Percentiles rank a stretch among this genome's conserved stretches.
Evolutionary conservation across 1,139 yeast species (phyloP).

Genomic region (Komagataea norvegica): DNA sequence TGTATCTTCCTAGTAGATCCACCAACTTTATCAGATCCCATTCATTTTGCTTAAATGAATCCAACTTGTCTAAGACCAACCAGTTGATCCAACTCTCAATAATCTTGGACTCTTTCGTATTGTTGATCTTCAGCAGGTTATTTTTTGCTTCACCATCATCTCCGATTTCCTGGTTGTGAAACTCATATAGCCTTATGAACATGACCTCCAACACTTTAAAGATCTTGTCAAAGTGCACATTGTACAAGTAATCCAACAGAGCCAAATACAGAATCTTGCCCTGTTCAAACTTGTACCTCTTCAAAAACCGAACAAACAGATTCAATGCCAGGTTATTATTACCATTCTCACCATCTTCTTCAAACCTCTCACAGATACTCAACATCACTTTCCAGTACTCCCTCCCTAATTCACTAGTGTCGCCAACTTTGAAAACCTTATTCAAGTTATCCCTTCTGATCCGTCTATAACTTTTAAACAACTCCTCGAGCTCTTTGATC

Average conservation of each 20-base stretch:
- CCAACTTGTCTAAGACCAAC: slow-evolving; percentile 11
- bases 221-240: slow-evolving; percentile 7
- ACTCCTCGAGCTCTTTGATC: slow-evolving; percentile 24
- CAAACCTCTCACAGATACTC: slow-evolving; percentile 13
- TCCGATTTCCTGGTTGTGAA: neutral
- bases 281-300: slow-evolving; percentile 19
- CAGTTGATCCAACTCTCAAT: slow-evolving; percentile 16
- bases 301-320: slow-evolving; percentile 2
- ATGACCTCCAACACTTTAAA: slow-evolving; percentile 24
- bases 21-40: slow-evolving; percentile 2
- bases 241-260: slow-evolving; percentile 23
- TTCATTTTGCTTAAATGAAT: neutral
- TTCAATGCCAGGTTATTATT: neutral
- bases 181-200: slow-evolving; percentile 13
- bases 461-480: slow-evolving; percentile 28
- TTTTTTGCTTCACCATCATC: neutral
- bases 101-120: slow-evolving; percentile 8
- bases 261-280: slow-evolving; percentile 29
- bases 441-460: slow-evolving; percentile 45
- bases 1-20: slow-evolving; percentile 1
- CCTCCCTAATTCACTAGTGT: slow-evolving; percentile 35
- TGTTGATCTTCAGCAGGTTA: neutral
- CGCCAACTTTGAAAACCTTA: slow-evolving; percentile 35
- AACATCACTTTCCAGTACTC: slow-evolving; percentile 40
- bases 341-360: slow-evolving; percentile 4